These are phyloP conservation scores for Salinomyces thailandicus DNA, from an alignment of 2,329 filamentous ascomycete genomes.

Conservation along the genomic window DNA sequence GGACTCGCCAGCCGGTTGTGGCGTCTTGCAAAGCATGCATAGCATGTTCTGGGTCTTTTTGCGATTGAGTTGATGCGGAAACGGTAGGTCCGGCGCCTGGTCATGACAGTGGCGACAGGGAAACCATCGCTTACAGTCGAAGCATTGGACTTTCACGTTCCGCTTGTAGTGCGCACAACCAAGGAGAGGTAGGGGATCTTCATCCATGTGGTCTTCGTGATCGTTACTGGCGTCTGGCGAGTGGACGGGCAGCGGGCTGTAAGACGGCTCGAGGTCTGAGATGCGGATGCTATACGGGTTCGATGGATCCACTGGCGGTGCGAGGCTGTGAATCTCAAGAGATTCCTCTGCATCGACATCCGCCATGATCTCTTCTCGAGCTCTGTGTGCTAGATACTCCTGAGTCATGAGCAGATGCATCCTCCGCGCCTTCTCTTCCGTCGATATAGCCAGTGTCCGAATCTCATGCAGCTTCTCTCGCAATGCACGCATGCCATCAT, in stretches of 20 bases:
- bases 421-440: conserved; percentile 39
- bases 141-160: conserved; percentile 93
- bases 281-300: conserved; percentile 28
- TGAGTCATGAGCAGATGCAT: conserved; percentile 42
- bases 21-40: conserved; percentile 85
- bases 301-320: conserved; percentile 19
- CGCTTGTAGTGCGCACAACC: conserved; percentile 90
- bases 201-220: conserved; percentile 41
- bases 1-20: conserved; percentile 68
- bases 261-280: conserved; percentile 25
- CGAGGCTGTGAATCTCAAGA: background rate
- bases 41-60: conserved; percentile 89
- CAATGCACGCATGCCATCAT: conserved; percentile 41
- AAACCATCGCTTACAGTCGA: conserved; percentile 82
- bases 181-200: conserved; percentile 41
- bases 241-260: conserved; percentile 21
- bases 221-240: conserved; percentile 29
- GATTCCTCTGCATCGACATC: background rate
- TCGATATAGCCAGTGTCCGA: conserved; percentile 32
- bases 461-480: conserved; percentile 40
- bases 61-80: conserved; percentile 52
- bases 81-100: conserved; percentile 54
- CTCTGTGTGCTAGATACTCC: conserved; percentile 29
- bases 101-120: conserved; percentile 94
- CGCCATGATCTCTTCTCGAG: background rate